Percentiles rank a stretch among this genome's conserved stretches.
Conservation (phyloP, 2,329 filamentous ascomycete species). For the Penicillium sclerotiorum region DNA sequence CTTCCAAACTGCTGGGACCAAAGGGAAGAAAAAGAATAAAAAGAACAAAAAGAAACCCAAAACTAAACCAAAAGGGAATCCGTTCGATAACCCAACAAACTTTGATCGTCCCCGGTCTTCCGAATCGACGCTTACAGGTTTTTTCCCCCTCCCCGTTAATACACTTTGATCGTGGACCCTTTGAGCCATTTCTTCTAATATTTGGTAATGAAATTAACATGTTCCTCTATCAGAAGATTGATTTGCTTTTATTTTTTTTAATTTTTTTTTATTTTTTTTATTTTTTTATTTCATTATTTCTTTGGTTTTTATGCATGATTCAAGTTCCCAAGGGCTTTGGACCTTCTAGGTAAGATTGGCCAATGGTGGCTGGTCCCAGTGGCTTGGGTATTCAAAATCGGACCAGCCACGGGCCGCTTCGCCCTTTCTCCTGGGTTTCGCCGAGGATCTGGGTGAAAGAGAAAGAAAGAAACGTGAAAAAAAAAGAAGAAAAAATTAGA, state of each 20-base stretch:
- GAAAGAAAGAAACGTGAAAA: background rate
- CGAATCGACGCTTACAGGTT: background rate
- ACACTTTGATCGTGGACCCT: background rate
- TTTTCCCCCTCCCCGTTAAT: background rate
- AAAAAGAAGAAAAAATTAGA: background rate
- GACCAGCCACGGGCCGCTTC: constrained; percentile 21
- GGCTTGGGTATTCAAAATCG: constrained; percentile 30
- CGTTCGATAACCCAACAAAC: too few species aligned
- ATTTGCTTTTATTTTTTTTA: background rate
- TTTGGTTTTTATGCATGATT: background rate
- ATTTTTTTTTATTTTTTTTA: background rate
- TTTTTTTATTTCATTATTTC: background rate
- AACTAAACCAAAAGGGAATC: background rate
- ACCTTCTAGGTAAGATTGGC: constrained; percentile 16
- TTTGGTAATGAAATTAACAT: too few species aligned
- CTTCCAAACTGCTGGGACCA: background rate
- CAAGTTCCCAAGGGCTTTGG: background rate
- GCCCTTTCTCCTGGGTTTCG: constrained; percentile 18
- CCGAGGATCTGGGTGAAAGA: background rate
- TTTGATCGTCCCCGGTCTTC: too few species aligned
- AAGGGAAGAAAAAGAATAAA: background rate
- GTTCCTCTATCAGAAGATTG: background rate
- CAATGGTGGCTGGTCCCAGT: constrained; percentile 33
- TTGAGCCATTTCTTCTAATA: background rate
- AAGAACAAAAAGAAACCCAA: background rate